Percentiles rank a stretch among this genome's conserved stretches.
These are phyloP conservation scores for Rutidosis leptorrhynchoides DNA, from an alignment of 129 eudicot species.

Conservation along the genomic window DNA sequence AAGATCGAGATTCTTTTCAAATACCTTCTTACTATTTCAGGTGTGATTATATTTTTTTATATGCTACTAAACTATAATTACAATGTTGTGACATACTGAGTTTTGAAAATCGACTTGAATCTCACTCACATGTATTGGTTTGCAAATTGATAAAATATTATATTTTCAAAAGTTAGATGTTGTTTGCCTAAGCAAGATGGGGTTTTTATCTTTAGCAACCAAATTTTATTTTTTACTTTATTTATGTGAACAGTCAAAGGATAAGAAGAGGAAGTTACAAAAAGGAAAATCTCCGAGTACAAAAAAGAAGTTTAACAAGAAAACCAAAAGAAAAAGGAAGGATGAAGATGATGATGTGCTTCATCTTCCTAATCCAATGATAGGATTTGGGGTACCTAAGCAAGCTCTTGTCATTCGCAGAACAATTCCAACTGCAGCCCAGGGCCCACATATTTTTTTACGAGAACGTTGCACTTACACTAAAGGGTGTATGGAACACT, in stretches of 20 bases:
- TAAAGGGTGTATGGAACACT: constrained; percentile 24
- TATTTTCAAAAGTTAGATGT: not conserved
- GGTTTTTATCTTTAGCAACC: not conserved
- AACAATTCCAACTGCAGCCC: not conserved
- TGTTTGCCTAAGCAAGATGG: not conserved
- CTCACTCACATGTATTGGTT: constrained; percentile 20
- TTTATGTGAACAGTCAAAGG: constrained; percentile 19
- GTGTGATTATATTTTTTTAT: too few species aligned
- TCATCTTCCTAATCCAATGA: constrained; percentile 16
- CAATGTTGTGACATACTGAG: not conserved
- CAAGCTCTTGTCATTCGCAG: not conserved
- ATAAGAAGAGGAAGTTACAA: constrained; percentile 24
- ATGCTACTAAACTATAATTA: too few species aligned
- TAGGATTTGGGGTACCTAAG: constrained; percentile 1
- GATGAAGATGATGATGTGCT: constrained; percentile 4
- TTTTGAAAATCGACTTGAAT: not conserved
- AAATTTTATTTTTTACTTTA: not conserved
- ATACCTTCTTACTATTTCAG: too few species aligned
- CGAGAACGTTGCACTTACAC: constrained; percentile 4
- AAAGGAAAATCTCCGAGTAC: constrained; percentile 1
- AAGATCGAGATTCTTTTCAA: too few species aligned
- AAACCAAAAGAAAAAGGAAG: constrained; percentile 6
- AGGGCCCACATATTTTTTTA: constrained; percentile 2
- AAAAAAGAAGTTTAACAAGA: too few species aligned
- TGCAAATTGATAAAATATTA: constrained; percentile 5